phyloP scores from a whole-genome alignment of 768 basidiomycete species.

The Boletus rufocinnamomeus region DNA sequence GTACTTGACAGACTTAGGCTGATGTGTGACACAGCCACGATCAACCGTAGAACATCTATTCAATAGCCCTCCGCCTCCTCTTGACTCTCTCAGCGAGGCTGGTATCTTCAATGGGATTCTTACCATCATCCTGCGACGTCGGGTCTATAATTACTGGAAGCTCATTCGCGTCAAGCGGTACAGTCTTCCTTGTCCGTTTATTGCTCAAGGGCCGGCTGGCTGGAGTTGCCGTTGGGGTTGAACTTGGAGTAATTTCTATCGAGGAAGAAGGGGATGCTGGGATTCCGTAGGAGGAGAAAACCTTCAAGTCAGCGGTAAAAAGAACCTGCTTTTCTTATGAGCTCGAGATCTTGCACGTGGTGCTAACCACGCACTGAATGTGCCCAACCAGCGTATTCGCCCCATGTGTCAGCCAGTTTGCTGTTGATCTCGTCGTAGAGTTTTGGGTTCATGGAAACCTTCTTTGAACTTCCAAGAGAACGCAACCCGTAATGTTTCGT shows the following conservation, averaged over 20 bases:
- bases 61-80: conserved; percentile 33
- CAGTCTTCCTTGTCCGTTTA: conserved; percentile 31
- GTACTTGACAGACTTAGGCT: too few relatives aligned
- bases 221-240: conserved; percentile 34
- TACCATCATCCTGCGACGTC: background rate
- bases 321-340: conserved; percentile 49
- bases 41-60: conserved; percentile 1
- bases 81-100: conserved; percentile 47
- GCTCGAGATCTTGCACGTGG: background rate
- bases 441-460: conserved; percentile 69
- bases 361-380: conserved; percentile 60
- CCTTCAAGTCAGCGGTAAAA: conserved; percentile 73
- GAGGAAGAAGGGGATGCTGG: conserved; percentile 24
- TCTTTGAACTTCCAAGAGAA: conserved; percentile 41
- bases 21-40: conserved; percentile 22
- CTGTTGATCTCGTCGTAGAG: conserved; percentile 72
- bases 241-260: conserved; percentile 15
- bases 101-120: background rate
- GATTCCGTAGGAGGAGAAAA: conserved; percentile 63
- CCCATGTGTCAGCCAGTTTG: conserved; percentile 70
- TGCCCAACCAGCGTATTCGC: conserved; percentile 86
- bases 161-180: conserved; percentile 1
- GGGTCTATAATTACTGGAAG: conserved; percentile 10
- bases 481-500: conserved; percentile 73
- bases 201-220: conserved; percentile 37